A percentile compares a stretch with the other conserved stretches of the same genome.
These are phyloP conservation scores for Exsudoporus floridanus DNA, from an alignment of 1,284 basidiomycete genomes.

Conservation along the genomic window DNA sequence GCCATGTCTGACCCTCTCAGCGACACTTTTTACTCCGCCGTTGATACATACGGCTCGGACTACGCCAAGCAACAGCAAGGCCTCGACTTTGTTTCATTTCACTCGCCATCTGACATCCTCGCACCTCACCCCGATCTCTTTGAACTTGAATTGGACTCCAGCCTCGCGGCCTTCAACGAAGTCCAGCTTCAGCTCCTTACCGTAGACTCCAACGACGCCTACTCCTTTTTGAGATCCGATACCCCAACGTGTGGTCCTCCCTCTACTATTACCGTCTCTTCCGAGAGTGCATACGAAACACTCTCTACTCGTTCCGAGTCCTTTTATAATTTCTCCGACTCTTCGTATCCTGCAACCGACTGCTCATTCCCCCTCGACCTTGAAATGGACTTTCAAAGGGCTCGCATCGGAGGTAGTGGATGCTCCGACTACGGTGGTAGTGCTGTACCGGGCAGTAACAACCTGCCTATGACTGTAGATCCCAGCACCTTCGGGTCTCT, in stretches of 20 bases:
- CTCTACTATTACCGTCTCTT: conserved; percentile 74
- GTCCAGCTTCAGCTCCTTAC: conserved; percentile 61
- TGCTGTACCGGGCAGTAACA: conserved; percentile 40
- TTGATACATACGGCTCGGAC: conserved; percentile 38
- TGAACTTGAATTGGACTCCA: conserved; percentile 74
- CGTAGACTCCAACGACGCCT: conserved; percentile 61
- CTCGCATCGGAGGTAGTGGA: conserved; percentile 49
- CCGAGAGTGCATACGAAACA: conserved; percentile 72
- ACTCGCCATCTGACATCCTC: conserved; percentile 61
- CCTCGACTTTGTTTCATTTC: conserved; percentile 70
- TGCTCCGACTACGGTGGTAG: conserved; percentile 52
- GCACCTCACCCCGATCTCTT: conserved; percentile 77
- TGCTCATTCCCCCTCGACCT: conserved; percentile 59
- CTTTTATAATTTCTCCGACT: conserved; percentile 60
- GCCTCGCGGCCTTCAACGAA: conserved; percentile 62
- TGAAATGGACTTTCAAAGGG: conserved; percentile 69
- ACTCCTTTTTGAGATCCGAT: conserved; percentile 59
- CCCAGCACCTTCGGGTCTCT: conserved; percentile 55
- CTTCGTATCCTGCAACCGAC: conserved; percentile 50
- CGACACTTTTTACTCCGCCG: conserved; percentile 36
- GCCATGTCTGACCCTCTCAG: conserved; percentile 34
- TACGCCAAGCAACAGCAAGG: conserved; percentile 41
- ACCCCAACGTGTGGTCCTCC: conserved; percentile 67
- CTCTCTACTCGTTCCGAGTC: conserved; percentile 65
- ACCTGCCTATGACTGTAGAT: conserved; percentile 46